Evolutionary conservation across 140 eudicot genomes (phyloP), one percentile per base, ranked within the genome.

Genomic region (Senecio squalidus): DNA sequence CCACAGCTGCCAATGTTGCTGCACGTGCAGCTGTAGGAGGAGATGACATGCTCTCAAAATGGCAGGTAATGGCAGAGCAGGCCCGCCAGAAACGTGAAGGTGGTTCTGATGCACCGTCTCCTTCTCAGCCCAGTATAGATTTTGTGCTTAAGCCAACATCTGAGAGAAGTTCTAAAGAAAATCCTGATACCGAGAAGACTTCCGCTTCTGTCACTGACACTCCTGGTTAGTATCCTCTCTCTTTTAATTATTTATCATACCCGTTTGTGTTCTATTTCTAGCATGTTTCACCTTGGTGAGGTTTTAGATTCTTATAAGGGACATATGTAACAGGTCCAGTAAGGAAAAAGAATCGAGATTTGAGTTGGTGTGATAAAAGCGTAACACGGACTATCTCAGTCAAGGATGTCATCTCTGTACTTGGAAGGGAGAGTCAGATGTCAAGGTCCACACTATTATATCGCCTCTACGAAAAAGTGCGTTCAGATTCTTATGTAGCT

Each of bases 1-100:
- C 95, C 2, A 78, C 95, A 25, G 95, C 85, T 43, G 95, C 97
- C 23, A 90, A 90, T 71, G 90, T 90, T 54, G 94, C 97, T 38
- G 97, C 94, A 14, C 82, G 90, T 62, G 94, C 95, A 38, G 95
- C 95, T 46, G 76, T 84, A 36, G 97, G 97, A 66, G 95, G 88
- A 38, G 88, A 84, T 69, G 94, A 90, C 76, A 83, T 80, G 86
- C 70, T 78, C 24, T 83, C 88, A 6, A 85, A 82, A 40, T 84
- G 96, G 94, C 84, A 79, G 74, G 74, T 81, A 38, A 80, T 75
- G 96, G 83, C 77, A 59, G 91, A 80, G 67, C 80, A 66, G 70
- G 83, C 79, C 10, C 75, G 77, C 28, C 86, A 80, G 72, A 87
- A 83, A 65, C 76, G 60, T 15, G 74, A 75, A 60, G 83, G 82